A percentile compares a stretch with the other conserved stretches of the same genome.
These are phyloP conservation scores for Yamadazyma sp. DNA, from an alignment of 1,139 yeast genomes.

Conservation along the genomic window DNA sequence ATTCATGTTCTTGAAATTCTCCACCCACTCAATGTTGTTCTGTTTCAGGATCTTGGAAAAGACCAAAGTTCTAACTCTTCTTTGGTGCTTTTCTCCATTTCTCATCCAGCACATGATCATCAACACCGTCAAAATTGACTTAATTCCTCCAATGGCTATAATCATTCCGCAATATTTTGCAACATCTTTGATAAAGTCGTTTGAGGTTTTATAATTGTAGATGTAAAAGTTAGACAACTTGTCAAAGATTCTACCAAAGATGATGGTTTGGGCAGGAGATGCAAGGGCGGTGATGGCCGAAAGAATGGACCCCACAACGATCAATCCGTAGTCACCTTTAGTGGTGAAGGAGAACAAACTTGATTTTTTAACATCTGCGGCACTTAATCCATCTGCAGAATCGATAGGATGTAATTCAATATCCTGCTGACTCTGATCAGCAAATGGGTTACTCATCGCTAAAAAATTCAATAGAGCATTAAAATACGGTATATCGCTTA, in stretches of 20 bases:
- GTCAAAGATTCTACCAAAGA: conserved; percentile 66
- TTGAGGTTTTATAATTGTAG: conserved; percentile 24
- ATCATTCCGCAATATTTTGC: conserved; percentile 53
- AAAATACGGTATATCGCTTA: not conserved
- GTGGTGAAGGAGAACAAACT: conserved; percentile 28
- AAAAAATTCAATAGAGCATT: not conserved
- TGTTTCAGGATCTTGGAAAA: conserved; percentile 14
- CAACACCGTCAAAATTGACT: conserved; percentile 52
- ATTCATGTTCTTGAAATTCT: conserved; percentile 48
- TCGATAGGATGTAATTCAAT: conserved; percentile 10
- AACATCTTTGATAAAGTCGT: conserved; percentile 43
- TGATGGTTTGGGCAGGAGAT: conserved; percentile 62
- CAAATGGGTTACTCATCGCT: conserved; percentile 3
- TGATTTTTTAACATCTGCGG: conserved; percentile 7
- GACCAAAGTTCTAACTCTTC: conserved; percentile 47
- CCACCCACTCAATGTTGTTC: conserved; percentile 55
- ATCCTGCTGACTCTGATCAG: conserved; percentile 4
- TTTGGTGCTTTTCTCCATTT: conserved; percentile 72
- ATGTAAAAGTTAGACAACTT: conserved; percentile 40
- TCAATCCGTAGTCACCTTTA: conserved; percentile 22
- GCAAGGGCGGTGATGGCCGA: conserved; percentile 47
- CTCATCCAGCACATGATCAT: conserved; percentile 64
- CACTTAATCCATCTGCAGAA: conserved; percentile 7
- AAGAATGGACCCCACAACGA: conserved; percentile 22
- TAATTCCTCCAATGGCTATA: conserved; percentile 55